Base-by-base conservation (phyloP, 2,329 filamentous ascomycete species). In the Exophiala dermatitidis region DNA sequence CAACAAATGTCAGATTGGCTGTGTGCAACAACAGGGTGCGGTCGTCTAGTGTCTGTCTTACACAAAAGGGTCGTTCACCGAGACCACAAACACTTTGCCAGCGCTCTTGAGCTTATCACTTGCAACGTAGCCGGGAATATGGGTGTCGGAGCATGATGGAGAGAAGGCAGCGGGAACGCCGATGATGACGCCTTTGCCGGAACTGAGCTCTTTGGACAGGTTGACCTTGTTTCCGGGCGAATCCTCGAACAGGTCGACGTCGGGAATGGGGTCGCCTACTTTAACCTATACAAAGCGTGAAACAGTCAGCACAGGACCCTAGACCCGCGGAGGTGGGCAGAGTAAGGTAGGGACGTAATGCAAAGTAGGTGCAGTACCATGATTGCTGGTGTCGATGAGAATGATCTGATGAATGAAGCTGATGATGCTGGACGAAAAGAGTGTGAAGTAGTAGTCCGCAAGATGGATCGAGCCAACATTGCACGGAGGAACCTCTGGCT, bases 11-110 rank as follows among this genome's bases (percentile, higher is more conserved):
- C 6, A 37, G 42, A 30, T 9, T 32, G 12, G 19, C 19, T 19
- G 19, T 19, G 19, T 19, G 19, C 19, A 19, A 19, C 19, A 19
- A 19, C 19, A 19, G 19, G 19, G 19, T 19, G 19, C 19, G 19
- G 19, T 19, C 19, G 19, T 19, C 19, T 19, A 19, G 45, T 44
- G 49, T 28, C 9, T 28, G 32, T 33, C 86, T 72, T 77, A 94
- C 87, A 95, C 90, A 69, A 96, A 96, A 19, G 90, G 82, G 69
- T 97, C 91, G 68, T 97, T 97, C 67, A 96, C 90, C 10, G 87
- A 84, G 52, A 97, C 83, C 38, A 97, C 88, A 66, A 94, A 95
- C 43, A 95, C 87, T 65, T 86, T 78, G 46, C 90, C 90, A 31
- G 87, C 88, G 56, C 84, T 77, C 73, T 87, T 87, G 63, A 94